A percentile compares a stretch with the other conserved stretches of the same genome.
Conservation (phyloP, 306 rosid genomes). For the Arachis stenosperma region DNA sequence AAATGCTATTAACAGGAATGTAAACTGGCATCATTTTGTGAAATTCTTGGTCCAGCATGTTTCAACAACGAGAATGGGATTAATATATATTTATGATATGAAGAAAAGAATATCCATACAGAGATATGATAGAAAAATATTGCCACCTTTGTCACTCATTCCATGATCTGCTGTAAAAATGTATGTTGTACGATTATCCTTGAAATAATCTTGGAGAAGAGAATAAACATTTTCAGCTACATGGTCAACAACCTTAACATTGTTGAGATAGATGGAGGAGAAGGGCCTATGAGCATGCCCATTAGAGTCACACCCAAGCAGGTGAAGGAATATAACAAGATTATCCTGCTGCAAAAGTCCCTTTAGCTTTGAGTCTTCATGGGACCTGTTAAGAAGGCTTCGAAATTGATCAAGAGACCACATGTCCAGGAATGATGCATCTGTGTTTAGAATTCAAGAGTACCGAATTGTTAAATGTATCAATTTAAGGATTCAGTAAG, state of each 20-base stretch:
- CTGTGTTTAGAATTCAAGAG: slow-evolving; percentile 53
- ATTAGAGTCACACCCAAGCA: slow-evolving; percentile 92
- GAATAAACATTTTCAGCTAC: slow-evolving; percentile 80
- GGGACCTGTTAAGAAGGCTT: slow-evolving; percentile 74
- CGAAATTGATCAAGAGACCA: slow-evolving; percentile 91
- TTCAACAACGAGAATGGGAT: slow-evolving; percentile 27
- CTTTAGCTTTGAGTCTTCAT: slow-evolving; percentile 65
- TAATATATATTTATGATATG: slow-evolving; percentile 14
- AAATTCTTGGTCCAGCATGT: slow-evolving; percentile 30
- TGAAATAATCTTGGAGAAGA: slow-evolving; percentile 73
- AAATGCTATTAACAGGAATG: slow-evolving; percentile 16
- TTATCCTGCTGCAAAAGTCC: slow-evolving; percentile 69
- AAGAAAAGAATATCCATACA: slow-evolving; percentile 24
- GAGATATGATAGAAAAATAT: slow-evolving; percentile 15
- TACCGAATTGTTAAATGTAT: slow-evolving; percentile 17
- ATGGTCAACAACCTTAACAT: slow-evolving; percentile 84
- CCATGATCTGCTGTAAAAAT: slow-evolving; percentile 95
- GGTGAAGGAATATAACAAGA: slow-evolving; percentile 78
- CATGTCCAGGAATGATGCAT: slow-evolving; percentile 90
- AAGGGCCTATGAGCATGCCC: slow-evolving; percentile 93
- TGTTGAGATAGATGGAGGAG: slow-evolving; percentile 87
- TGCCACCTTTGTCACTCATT: slow-evolving; percentile 89
- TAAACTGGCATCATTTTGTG: slow-evolving; percentile 11
- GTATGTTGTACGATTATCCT: slow-evolving; percentile 75
- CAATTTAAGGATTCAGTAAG: slow-evolving; percentile 25